Conservation (phyloP, 1,284 basidiomycete species). For the Ustilago sp. region DNA sequence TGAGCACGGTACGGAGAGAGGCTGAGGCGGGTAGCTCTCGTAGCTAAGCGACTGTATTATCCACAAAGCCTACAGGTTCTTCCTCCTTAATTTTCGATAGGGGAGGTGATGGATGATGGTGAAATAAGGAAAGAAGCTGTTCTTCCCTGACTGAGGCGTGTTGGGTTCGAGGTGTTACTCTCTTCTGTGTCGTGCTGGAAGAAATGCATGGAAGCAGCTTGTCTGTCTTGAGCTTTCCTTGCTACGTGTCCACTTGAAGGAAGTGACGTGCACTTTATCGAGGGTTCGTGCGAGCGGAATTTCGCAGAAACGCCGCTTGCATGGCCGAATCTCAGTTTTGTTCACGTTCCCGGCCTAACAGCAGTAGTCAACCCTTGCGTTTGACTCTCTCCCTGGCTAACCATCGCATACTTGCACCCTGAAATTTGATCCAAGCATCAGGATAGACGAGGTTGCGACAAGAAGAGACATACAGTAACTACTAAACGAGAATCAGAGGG, state of each 20-base stretch:
- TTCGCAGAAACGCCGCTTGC: conserved; percentile 12
- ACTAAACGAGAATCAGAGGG: conserved; percentile 5
- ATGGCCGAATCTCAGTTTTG: background rate
- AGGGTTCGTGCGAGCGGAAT: conserved; percentile 22
- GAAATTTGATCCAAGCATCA: background rate
- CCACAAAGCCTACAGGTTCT: background rate
- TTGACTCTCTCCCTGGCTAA: background rate
- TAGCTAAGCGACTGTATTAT: background rate
- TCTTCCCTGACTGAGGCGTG: background rate
- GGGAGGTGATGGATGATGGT: conserved; percentile 1
- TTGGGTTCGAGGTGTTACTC: conserved; percentile 16
- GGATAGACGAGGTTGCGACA: conserved; percentile 6
- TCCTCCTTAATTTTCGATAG: background rate
- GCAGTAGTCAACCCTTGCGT: background rate
- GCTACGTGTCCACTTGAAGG: conserved; percentile 38
- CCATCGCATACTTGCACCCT: no score
- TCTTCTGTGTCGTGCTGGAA: conserved; percentile 19
- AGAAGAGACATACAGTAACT: conserved; percentile 9
- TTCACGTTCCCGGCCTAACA: background rate
- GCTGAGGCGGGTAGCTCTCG: background rate
- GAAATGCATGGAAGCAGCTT: conserved; percentile 26
- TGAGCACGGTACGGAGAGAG: background rate
- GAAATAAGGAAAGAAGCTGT: background rate
- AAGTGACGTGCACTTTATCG: conserved; percentile 22
- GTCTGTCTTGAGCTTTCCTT: background rate